phyloP scores from a whole-genome alignment of 306 rosid species.

The Cucurbita moschata region DNA sequence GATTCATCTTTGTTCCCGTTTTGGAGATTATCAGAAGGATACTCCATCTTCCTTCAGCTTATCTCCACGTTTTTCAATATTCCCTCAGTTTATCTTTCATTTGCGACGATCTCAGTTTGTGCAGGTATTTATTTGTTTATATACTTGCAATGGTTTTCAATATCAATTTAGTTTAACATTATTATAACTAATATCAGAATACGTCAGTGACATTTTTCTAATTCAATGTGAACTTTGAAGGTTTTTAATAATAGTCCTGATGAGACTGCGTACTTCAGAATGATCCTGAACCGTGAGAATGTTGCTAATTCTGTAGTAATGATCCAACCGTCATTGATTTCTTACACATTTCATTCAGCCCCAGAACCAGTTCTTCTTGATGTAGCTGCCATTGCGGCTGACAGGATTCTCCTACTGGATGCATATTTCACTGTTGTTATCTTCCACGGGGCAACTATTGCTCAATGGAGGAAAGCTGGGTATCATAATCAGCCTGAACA shows the following conservation, averaged over 20 bases:
- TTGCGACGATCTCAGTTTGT: conserved; percentile 95
- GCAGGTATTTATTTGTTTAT: conserved; percentile 41
- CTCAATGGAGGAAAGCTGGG: conserved; percentile 96
- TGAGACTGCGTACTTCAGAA: conserved; percentile 92
- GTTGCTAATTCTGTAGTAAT: conserved; percentile 90
- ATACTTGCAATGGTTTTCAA: conserved; percentile 11
- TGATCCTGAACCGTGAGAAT: conserved; percentile 88
- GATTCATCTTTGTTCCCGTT: conserved; percentile 77
- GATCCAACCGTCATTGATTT: conserved; percentile 93
- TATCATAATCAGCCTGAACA: conserved; percentile 79
- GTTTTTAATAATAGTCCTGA: conserved; percentile 99
- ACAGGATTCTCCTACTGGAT: conserved; percentile 77
- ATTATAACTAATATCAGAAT: not conserved
- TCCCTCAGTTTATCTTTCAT: conserved; percentile 92
- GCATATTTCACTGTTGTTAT: conserved; percentile 76
- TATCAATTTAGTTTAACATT: not conserved
- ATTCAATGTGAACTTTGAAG: conserved; percentile 23
- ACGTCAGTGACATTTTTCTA: conserved; percentile 1
- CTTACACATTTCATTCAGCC: conserved; percentile 80
- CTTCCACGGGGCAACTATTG: conserved; percentile 96
- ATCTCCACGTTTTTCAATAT: conserved; percentile 90
- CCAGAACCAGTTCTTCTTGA: conserved; percentile 95
- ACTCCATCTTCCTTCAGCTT: conserved; percentile 80
- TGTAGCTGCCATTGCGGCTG: conserved; percentile 90
- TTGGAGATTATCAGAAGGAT: conserved; percentile 88